Base-by-base conservation (phyloP, 192 early-diverging fungal genomes). In the Chytriomyces sp. region DNA sequence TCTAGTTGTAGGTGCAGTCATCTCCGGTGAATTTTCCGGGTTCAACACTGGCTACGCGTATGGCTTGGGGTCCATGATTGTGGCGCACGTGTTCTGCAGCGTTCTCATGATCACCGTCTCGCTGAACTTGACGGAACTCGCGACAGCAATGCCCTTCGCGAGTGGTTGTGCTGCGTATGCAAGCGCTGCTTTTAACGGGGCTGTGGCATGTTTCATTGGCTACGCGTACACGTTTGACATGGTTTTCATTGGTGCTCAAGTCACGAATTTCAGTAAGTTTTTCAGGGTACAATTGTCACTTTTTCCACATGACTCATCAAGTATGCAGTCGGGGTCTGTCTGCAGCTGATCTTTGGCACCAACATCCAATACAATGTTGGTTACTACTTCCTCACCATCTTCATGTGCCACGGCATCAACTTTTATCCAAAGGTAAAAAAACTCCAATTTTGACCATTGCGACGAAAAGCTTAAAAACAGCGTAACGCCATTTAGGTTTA, bases 1-100 rank as follows among this genome's bases (percentile, higher is more conserved):
- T 28, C 28, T 75, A 18, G 61, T 75, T 24, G 69, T 80, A 4
- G 68, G 53, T 0, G 67, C 64, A 11, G 79, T 80, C 5, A 61
- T 80, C 9, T 68, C 57, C 18, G 79, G 79, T 9, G 79, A 80
- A 28, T 80, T 72, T 78, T 67, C 76, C 8, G 79, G 64, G 5
- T 80, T 67, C 67, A 80, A 80, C 49, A 5, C 43, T 4, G 79
- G 76, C 0, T 61, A 76, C 24, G 47, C 26, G 7, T 63, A 80
- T 78, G 79, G 79, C 46, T 50, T 73, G 16, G 79, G 79, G 10
- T 74, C 69, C 3, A 60, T 80, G 57, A 46, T 80, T 67, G 76
- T 78, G 4, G 66, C 45, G 28, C 66, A 67, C 45, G 13, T 67
- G 10, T 67, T 67, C 66, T 13, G 43, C 9, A 46, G 43, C 13